Evolutionary conservation across 306 rosid genomes (phyloP).

Genomic region (Vigna nakashimae): DNA sequence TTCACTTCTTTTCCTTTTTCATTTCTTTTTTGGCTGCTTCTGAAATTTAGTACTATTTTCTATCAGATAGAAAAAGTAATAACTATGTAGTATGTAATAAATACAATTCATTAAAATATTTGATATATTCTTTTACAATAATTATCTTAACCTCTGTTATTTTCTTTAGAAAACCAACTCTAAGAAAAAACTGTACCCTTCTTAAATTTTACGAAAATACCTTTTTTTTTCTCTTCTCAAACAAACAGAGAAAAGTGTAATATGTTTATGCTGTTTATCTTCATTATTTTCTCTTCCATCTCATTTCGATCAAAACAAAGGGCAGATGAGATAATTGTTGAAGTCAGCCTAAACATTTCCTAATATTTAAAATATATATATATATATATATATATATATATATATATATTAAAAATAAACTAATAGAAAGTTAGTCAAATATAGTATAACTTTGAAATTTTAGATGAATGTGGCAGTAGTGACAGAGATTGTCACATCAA

Average conservation of each 20-base stretch:
- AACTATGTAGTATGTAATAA: too few species aligned
- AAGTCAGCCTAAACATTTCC: slow-evolving; percentile 3
- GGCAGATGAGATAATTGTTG: too few species aligned
- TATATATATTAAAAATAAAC: not conserved
- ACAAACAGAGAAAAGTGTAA: not conserved
- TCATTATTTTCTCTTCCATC: too few species aligned
- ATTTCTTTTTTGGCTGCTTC: not conserved
- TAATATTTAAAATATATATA: not conserved
- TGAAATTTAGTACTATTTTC: not conserved
- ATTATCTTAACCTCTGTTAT: too few species aligned
- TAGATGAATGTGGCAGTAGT: slow-evolving; percentile 9
- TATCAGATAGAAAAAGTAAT: not conserved
- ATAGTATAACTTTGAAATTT: not conserved
- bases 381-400: too few species aligned
- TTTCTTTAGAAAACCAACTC: too few species aligned
- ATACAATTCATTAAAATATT: too few species aligned
- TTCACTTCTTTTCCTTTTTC: not conserved
- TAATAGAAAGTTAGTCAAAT: not conserved
- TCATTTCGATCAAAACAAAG: too few species aligned
- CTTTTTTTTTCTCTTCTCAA: not conserved
- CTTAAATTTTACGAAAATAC: too few species aligned
- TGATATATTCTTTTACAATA: too few species aligned
- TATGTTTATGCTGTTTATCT: too few species aligned
- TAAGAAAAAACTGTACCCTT: too few species aligned
- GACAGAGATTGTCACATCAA: slow-evolving; percentile 18